Base-by-base conservation (phyloP, 164 flowering plant genomes). In the Chimonanthus praecox region DNA sequence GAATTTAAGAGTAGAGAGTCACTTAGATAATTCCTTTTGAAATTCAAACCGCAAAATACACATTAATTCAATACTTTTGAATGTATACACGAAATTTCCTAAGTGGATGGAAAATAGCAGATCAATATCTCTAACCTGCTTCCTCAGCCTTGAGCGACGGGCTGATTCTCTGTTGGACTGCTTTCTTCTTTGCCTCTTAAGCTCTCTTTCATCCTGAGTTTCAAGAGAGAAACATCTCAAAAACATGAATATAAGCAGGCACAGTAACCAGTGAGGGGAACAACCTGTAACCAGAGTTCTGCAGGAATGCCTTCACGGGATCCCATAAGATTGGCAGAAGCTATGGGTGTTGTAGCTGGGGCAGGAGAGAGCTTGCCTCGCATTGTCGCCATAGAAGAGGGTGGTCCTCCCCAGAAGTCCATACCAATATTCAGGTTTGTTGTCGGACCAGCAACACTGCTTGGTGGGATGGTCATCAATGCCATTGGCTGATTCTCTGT, bases 161-260 rank as follows among this genome's bases (percentile, higher is more conserved):
- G 83, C 83, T 49, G 83, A 80, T 63, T 80, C 83, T 75, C 83
- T 78, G 70, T 80, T 80, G 49, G 83, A 80, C 71, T 80, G 83
- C 63, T 80, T 80, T 49, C 83, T 80, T 64, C 78, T 67, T 73
- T 80, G 83, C 77, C 80, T 72, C 69, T 80, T 80, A 62, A 80
- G 74, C 77, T 80, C 83, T 71, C 80, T 78, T 48, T 80, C 83
- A 67, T 80, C 83, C 83, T 80, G 77, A 74, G 33, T 21, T 51
- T 66, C n/a, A 73, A 11, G 45, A 65, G 45, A 2, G 18, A 43
- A 58, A 54, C 9, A 46, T 64, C 44, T 66, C 45, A 72, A 60
- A 73, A 64, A 51, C 70, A 72, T 68, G 75, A 47, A 75, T 72
- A 5, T 0, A 46, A 50, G 51, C 54, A 68, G 0, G 73, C 70